These are phyloP conservation scores for Aspergillus nidulans DNA, from an alignment of 495 filamentous ascomycete species.

Conservation along the genomic window DNA sequence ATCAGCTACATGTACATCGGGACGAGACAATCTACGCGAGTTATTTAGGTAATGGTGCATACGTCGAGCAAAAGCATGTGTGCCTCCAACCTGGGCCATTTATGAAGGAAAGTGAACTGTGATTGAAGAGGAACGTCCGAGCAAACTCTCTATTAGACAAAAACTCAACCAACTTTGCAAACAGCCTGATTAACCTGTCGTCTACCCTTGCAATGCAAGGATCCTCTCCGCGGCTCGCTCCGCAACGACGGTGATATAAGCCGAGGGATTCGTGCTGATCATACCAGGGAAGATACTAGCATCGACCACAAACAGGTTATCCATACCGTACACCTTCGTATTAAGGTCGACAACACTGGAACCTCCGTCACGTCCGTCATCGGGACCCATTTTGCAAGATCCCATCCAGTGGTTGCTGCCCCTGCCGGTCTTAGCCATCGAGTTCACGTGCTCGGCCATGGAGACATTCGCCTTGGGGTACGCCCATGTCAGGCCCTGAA, in stretches of 20 bases:
- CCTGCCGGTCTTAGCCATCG: background rate
- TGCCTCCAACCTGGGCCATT: no score
- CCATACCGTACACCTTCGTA: constrained; percentile 62
- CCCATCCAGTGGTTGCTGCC: constrained; percentile 20
- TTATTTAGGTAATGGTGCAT: no score
- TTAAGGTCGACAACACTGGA: constrained; percentile 60
- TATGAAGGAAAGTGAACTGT: no score
- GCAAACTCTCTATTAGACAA: no score
- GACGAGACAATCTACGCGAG: no score
- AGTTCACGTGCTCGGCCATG: constrained; percentile 7
- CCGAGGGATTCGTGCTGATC: constrained; percentile 41
- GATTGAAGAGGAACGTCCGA: no score
- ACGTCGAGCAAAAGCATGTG: no score
- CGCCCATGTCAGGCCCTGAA: constrained; percentile 7
- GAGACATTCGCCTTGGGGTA: constrained; percentile 7
- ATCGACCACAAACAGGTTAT: constrained; percentile 52
- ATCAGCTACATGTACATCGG: no score
- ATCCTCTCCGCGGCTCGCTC: constrained; percentile 39
- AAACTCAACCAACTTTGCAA: no score
- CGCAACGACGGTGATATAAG: constrained; percentile 41
- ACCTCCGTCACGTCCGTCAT: constrained; percentile 49
- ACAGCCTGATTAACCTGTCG: no score
- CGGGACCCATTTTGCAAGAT: constrained; percentile 18
- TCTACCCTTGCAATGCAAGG: constrained; percentile 12
- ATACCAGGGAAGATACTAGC: constrained; percentile 43